phyloP scores from a whole-genome alignment of 2,329 filamentous ascomycete species.

The Capronia americana region DNA sequence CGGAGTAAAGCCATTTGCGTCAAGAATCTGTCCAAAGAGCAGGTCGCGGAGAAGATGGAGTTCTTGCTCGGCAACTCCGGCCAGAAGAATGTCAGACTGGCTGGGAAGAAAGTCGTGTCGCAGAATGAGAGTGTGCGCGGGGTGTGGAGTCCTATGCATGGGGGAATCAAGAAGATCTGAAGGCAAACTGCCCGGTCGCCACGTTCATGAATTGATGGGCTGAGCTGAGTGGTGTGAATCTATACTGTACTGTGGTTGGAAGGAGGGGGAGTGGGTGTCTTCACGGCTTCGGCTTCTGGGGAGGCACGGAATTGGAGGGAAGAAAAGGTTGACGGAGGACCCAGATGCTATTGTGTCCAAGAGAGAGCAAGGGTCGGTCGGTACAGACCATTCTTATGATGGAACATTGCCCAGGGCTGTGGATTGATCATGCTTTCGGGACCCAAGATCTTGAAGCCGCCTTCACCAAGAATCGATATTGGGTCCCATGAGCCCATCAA shows the following conservation, averaged over 20 bases:
- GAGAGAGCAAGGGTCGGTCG: background rate
- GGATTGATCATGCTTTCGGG: background rate
- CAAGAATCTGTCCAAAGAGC: constrained; percentile 78
- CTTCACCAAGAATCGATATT: background rate
- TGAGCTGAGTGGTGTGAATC: background rate
- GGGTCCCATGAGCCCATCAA: background rate
- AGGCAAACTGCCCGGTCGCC: background rate
- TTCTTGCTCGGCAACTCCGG: constrained; percentile 55
- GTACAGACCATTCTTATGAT: background rate
- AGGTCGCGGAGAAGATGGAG: constrained; percentile 79
- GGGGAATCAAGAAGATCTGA: constrained; percentile 59
- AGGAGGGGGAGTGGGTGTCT: background rate
- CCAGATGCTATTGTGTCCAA: background rate
- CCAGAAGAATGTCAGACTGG: constrained; percentile 59
- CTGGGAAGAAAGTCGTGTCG: constrained; percentile 64
- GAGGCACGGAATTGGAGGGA: background rate
- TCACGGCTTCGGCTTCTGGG: background rate
- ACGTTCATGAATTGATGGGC: background rate
- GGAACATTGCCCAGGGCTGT: background rate
- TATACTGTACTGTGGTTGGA: background rate
- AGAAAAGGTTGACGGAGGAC: background rate
- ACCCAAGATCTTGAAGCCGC: background rate
- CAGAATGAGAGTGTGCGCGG: constrained; percentile 69
- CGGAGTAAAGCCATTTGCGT: constrained; percentile 85
- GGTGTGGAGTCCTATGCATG: constrained; percentile 70